Conservation (phyloP, 75 land plant genomes). For the Cunninghamia lanceolata region DNA sequence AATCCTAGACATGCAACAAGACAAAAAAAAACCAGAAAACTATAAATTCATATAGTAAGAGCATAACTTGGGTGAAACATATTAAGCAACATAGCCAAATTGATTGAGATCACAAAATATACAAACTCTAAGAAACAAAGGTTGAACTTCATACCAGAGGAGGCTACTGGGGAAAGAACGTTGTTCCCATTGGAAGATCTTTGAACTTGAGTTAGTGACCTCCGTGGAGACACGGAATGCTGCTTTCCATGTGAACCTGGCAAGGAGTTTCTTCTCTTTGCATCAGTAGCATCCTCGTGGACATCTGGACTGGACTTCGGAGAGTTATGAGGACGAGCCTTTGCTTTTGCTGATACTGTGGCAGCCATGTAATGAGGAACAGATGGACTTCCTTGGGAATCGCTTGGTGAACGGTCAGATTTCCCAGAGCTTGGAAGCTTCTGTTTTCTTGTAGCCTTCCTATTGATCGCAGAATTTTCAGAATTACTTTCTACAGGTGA, state of each 20-base stretch:
- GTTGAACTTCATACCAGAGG: slow-evolving; percentile 19
- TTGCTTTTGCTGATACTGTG: slow-evolving; percentile 84
- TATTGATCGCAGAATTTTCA: slow-evolving; percentile 31
- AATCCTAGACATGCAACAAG: background rate
- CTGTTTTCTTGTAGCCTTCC: slow-evolving; percentile 32
- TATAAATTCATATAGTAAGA: background rate
- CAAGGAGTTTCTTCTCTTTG: slow-evolving; percentile 48
- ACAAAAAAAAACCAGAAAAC: background rate
- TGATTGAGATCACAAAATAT: background rate
- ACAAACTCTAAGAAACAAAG: background rate
- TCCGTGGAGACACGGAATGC: slow-evolving; percentile 35
- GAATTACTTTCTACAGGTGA: slow-evolving; percentile 33
- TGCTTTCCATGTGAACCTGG: slow-evolving; percentile 44
- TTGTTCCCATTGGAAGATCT: slow-evolving; percentile 36
- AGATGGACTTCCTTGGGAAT: slow-evolving; percentile 49
- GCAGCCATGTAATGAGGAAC: slow-evolving; percentile 87
- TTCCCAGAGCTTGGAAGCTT: slow-evolving; percentile 30
- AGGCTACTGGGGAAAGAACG: slow-evolving; percentile 23
- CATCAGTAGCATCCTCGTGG: slow-evolving; percentile 9
- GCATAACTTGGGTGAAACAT: background rate
- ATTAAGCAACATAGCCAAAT: background rate
- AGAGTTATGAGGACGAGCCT: slow-evolving; percentile 45
- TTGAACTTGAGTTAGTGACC: slow-evolving; percentile 32
- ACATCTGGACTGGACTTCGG: slow-evolving; percentile 39
- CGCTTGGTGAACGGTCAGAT: slow-evolving; percentile 33